phyloP scores from a whole-genome alignment of 2,329 filamentous ascomycete genomes.

The Blumeria graminis region DNA sequence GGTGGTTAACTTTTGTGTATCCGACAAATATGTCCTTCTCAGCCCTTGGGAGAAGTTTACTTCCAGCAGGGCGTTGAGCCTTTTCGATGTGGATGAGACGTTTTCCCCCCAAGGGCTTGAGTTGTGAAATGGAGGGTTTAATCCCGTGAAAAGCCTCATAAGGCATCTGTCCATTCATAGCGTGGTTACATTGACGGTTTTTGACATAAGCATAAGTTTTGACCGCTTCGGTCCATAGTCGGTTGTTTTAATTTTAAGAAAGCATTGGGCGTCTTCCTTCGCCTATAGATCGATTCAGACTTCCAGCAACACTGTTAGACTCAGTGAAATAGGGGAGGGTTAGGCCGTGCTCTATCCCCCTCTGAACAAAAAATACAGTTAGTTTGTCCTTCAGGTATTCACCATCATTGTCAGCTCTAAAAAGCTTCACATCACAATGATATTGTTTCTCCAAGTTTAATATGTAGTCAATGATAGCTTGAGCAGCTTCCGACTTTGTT shows the following conservation, averaged over 20 bases:
- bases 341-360: background rate
- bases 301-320: background rate
- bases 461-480: background rate
- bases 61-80: background rate
- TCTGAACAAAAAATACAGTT: background rate
- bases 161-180: background rate
- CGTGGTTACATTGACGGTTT: background rate
- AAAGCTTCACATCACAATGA: background rate
- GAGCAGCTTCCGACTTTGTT: background rate
- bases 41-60: background rate
- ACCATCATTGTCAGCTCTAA: background rate
- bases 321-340: background rate
- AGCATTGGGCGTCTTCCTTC: background rate
- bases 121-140: background rate
- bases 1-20: background rate
- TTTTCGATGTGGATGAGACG: background rate
- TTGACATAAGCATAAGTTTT: background rate
- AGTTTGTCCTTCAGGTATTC: background rate
- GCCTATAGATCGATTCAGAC: background rate
- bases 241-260: background rate
- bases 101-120: background rate
- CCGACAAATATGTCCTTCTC: background rate
- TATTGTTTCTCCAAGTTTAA: background rate
- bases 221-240: background rate
- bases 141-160: background rate